These are phyloP conservation scores for Pseudodiploospora longispora DNA, from an alignment of 2,329 filamentous ascomycete species.

Conservation along the genomic window DNA sequence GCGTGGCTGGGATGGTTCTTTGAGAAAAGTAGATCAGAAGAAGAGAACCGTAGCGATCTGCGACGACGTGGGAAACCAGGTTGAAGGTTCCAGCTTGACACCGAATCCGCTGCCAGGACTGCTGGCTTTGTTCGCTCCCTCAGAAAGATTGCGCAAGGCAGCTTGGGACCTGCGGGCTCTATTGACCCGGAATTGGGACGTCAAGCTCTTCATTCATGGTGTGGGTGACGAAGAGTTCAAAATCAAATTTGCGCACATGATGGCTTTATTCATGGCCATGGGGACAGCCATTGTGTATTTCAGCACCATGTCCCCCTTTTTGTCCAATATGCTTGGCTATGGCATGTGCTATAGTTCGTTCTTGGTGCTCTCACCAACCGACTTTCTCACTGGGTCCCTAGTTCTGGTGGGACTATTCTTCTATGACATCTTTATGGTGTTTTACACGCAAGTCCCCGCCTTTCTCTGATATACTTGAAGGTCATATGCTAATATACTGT, in stretches of 20 bases:
- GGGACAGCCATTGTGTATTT: constrained; percentile 55
- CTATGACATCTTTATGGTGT: constrained; percentile 92
- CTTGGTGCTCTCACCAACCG: constrained; percentile 80
- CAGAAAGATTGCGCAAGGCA: constrained; percentile 14
- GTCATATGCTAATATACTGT: constrained; percentile 11
- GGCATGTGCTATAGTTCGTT: constrained; percentile 79
- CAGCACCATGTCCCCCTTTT: constrained; percentile 46
- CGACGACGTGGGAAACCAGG: constrained; percentile 24
- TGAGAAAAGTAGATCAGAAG: constrained; percentile 39
- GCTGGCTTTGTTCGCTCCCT: constrained; percentile 25
- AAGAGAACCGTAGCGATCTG: constrained; percentile 30
- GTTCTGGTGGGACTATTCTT: constrained; percentile 77
- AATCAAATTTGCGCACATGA: constrained; percentile 48
- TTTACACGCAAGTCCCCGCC: constrained; percentile 56
- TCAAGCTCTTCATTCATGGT: constrained; percentile 44
- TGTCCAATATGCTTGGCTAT: constrained; percentile 83
- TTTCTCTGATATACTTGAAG: background rate
- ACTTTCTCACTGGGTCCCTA: constrained; percentile 71
- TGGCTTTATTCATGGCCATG: constrained; percentile 48
- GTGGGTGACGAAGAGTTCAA: constrained; percentile 37
- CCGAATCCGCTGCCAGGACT: constrained; percentile 22
- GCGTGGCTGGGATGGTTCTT: constrained; percentile 31
- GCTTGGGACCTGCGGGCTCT: constrained; percentile 45
- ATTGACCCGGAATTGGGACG: constrained; percentile 42
- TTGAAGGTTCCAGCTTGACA: constrained; percentile 14